Evolutionary conservation across 2,329 filamentous ascomycete genomes (phyloP).

Genomic region (Cytospora leucostoma): DNA sequence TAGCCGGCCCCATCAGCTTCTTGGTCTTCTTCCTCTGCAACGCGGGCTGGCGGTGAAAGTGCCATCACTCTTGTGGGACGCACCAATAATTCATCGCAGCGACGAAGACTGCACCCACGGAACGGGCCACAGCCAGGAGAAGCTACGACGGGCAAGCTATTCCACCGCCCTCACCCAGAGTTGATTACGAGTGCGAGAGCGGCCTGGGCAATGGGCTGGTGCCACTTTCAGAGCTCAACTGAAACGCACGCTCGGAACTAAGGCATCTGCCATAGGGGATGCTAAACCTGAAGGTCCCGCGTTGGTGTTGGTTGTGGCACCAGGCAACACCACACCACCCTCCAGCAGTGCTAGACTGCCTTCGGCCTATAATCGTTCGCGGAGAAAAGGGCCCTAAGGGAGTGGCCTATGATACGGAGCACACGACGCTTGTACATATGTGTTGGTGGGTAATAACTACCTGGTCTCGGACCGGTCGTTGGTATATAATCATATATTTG

Average conservation of each 20-base stretch:
- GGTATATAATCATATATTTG: background rate
- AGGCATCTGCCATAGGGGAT: background rate
- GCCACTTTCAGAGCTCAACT: background rate
- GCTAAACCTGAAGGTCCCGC: background rate
- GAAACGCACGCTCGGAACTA: slow-evolving; percentile 7
- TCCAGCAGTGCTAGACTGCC: slow-evolving; percentile 7
- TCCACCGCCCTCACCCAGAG: slow-evolving; percentile 26
- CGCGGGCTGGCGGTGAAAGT: slow-evolving; percentile 45
- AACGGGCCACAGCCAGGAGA: slow-evolving; percentile 38
- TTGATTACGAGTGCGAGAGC: slow-evolving; percentile 36
- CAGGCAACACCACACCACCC: background rate
- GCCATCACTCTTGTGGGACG: slow-evolving; percentile 47
- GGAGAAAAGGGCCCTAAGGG: background rate
- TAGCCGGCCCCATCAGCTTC: slow-evolving; percentile 52
- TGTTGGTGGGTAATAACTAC: background rate
- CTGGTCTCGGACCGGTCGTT: background rate
- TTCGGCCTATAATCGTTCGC: background rate
- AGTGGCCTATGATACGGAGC: background rate
- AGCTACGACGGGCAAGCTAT: slow-evolving; percentile 50
- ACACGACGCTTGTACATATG: slow-evolving; percentile 15
- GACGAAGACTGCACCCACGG: slow-evolving; percentile 40
- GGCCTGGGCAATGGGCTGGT: slow-evolving; percentile 4
- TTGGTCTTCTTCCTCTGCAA: slow-evolving; percentile 36
- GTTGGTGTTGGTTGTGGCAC: slow-evolving; percentile 1
- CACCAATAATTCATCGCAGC: slow-evolving; percentile 52